Conservation (phyloP, 2,329 filamentous ascomycete species). For the Catunica adiposa region DNA sequence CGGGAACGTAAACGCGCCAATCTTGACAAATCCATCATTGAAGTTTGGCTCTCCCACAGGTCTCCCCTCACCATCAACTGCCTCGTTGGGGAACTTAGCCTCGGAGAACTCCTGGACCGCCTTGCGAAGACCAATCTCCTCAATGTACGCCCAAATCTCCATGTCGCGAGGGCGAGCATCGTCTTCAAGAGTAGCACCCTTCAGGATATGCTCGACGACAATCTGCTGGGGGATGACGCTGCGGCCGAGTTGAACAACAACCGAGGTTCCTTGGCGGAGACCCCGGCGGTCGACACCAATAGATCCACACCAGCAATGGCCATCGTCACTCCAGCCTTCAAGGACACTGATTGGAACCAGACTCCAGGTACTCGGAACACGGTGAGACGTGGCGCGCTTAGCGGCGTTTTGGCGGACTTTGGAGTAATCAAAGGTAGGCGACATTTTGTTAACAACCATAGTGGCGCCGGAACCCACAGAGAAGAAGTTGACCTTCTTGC, state of each 20-base stretch:
- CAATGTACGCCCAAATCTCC: conserved; percentile 50
- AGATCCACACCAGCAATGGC: conserved; percentile 74
- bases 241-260: conserved; percentile 46
- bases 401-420: conserved; percentile 8
- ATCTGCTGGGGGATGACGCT: conserved; percentile 50
- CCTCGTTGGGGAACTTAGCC: conserved; percentile 24
- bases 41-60: conserved; percentile 17
- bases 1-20: conserved; percentile 40
- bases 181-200: conserved; percentile 43
- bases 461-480: conserved; percentile 46
- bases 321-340: conserved; percentile 54
- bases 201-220: conserved; percentile 55
- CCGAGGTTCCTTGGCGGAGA: conserved; percentile 38
- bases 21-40: conserved; percentile 33
- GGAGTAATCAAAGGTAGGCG: conserved; percentile 33
- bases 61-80: conserved; percentile 14
- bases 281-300: conserved; percentile 23
- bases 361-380: background rate
- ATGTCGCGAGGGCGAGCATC: conserved; percentile 48
- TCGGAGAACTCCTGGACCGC: conserved; percentile 29
- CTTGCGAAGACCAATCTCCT: conserved; percentile 27
- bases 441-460: conserved; percentile 44
- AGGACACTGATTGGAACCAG: conserved; percentile 40
- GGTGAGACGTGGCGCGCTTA: conserved; percentile 14
- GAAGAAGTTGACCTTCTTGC: conserved; percentile 57